Evolutionary conservation across 192 early-diverging fungal species (phyloP).

Genomic region (Phlyctochytrium planicorne): DNA sequence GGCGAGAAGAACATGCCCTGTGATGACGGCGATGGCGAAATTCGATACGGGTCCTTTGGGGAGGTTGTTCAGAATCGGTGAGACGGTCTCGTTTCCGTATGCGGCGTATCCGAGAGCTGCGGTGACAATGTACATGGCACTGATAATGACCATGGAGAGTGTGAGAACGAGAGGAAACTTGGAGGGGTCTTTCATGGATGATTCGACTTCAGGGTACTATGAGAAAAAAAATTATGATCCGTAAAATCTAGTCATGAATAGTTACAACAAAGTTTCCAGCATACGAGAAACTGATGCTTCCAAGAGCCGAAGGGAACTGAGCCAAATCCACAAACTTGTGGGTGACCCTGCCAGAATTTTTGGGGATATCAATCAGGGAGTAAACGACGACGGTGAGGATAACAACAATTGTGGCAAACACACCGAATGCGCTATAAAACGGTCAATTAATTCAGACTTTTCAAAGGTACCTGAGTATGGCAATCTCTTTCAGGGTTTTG

Average conservation of each 20-base stretch:
- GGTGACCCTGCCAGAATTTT: slow-evolving; percentile 51
- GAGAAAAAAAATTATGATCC: background rate
- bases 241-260: background rate
- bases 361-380: slow-evolving; percentile 46
- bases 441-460: no score
- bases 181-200: slow-evolving; percentile 69
- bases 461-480: slow-evolving; percentile 51
- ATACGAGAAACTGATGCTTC: slow-evolving; percentile 80
- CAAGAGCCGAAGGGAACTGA: slow-evolving; percentile 74
- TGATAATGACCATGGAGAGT: slow-evolving; percentile 62
- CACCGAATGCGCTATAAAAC: slow-evolving; percentile 65
- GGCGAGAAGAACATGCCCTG: slow-evolving; percentile 77
- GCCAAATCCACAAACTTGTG: slow-evolving; percentile 43
- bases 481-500: slow-evolving; percentile 78
- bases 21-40: slow-evolving; percentile 71
- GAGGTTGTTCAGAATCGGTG: slow-evolving; percentile 71
- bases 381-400: slow-evolving; percentile 70
- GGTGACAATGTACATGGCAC: slow-evolving; percentile 65
- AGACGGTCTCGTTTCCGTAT: slow-evolving; percentile 66
- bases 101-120: slow-evolving; percentile 71
- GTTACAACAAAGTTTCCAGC: slow-evolving; percentile 70
- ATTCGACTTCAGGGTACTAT: slow-evolving; percentile 78
- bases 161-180: slow-evolving; percentile 70
- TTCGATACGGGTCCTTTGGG: slow-evolving; percentile 56
- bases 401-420: slow-evolving; percentile 67